Conservation (phyloP, 1,284 basidiomycete species). For the Puccinia triticina region DNA sequence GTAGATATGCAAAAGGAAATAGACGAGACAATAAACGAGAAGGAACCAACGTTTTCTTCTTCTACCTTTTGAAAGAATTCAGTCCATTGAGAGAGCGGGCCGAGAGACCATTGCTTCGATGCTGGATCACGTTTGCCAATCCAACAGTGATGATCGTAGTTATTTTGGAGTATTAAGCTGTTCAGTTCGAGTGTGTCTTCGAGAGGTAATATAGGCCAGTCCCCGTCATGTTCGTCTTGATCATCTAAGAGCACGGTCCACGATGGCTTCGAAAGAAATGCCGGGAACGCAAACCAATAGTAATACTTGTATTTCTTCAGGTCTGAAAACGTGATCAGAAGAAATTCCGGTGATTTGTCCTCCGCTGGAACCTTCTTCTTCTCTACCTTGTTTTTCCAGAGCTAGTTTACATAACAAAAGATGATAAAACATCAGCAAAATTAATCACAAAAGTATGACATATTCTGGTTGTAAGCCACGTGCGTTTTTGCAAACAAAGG, state of each 20-base stretch:
- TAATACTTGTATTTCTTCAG: slow-evolving; percentile 97
- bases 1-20: neutral
- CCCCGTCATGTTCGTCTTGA: neutral
- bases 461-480: neutral
- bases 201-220: slow-evolving; percentile 13
- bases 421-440: neutral
- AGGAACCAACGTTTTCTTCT: slow-evolving; percentile 8
- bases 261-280: slow-evolving; percentile 67
- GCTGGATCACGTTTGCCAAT: slow-evolving; percentile 14
- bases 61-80: slow-evolving; percentile 22
- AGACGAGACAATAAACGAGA: too few relatives aligned
- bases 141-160: slow-evolving; percentile 3
- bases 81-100: slow-evolving; percentile 7
- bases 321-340: slow-evolving; percentile 90
- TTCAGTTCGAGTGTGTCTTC: slow-evolving; percentile 10
- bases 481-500: neutral
- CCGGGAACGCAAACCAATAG: slow-evolving; percentile 98
- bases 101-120: neutral
- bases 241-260: slow-evolving; percentile 52
- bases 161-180: slow-evolving; percentile 5
- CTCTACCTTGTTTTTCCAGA: slow-evolving; percentile 12
- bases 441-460: neutral
- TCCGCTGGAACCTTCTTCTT: slow-evolving; percentile 6
- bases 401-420: neutral
- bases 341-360: slow-evolving; percentile 64